Conservation (phyloP, 441 rosid genomes). For the Eutrema salsugineum region DNA sequence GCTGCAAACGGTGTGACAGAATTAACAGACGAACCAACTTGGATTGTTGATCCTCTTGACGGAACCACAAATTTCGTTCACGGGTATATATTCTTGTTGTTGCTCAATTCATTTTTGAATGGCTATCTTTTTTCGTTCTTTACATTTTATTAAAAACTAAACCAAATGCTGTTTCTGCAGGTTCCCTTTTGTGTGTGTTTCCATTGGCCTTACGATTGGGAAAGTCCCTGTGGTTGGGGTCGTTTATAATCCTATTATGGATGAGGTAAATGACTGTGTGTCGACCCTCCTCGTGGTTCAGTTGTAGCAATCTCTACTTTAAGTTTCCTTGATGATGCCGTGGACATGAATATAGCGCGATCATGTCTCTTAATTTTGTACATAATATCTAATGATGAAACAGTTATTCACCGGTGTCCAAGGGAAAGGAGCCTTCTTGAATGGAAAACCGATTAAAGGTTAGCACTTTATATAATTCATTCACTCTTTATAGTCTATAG, state of each 20-base stretch:
- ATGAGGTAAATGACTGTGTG: constrained; percentile 60
- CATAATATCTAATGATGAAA: not conserved
- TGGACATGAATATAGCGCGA: not conserved
- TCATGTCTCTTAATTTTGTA: not conserved
- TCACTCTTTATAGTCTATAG: not conserved
- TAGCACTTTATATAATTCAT: not conserved
- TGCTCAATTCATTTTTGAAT: not conserved
- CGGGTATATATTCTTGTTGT: constrained; percentile 43
- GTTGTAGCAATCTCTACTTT: not conserved
- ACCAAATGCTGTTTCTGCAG: constrained; percentile 35
- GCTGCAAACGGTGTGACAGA: constrained; percentile 73
- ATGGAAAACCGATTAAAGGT: constrained; percentile 84
- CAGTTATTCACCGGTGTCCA: constrained; percentile 77
- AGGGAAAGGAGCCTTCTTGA: constrained; percentile 83
- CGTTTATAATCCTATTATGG: constrained; percentile 86
- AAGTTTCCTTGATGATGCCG: not conserved
- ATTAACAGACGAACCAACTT: constrained; percentile 90
- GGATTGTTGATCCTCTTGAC: constrained; percentile 99
- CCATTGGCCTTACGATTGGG: constrained; percentile 86
- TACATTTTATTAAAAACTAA: not conserved
- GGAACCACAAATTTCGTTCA: constrained; percentile 98
- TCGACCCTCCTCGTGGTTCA: not conserved
- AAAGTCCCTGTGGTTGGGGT: constrained; percentile 85
- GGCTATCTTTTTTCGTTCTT: not conserved
- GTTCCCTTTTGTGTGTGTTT: constrained; percentile 85